Evolutionary conservation across 2,329 filamentous ascomycete species (phyloP).

Genomic region (Dactylonectria estremocensis): DNA sequence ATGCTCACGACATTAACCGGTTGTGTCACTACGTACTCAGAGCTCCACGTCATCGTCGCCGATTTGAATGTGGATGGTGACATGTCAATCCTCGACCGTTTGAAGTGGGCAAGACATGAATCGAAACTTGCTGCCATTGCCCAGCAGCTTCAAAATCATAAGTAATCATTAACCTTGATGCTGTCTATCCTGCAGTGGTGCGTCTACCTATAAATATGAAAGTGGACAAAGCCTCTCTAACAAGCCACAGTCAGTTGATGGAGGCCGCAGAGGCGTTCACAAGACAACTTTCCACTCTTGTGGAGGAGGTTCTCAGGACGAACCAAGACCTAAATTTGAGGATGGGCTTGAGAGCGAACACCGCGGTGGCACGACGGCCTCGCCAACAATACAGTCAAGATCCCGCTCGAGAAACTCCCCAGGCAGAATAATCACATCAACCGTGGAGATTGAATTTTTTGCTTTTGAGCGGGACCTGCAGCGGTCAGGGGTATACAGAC

Average conservation of each 20-base stretch:
- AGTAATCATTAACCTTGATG: slow-evolving; percentile 16
- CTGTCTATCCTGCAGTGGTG: slow-evolving; percentile 10
- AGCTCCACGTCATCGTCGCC: not conserved
- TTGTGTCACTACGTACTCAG: slow-evolving; percentile 18
- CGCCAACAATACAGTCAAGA: not conserved
- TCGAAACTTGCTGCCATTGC: not conserved
- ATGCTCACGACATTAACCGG: slow-evolving; percentile 6
- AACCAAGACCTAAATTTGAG: slow-evolving; percentile 7
- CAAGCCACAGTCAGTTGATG: not conserved
- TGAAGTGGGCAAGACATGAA: slow-evolving; percentile 16
- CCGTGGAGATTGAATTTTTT: not conserved
- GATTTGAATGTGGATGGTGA: not conserved
- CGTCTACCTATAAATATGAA: not conserved
- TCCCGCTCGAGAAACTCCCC: not conserved
- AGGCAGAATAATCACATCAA: not conserved
- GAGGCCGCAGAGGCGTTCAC: not conserved
- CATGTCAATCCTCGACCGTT: not conserved
- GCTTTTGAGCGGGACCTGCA: slow-evolving; percentile 2
- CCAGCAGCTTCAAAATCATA: slow-evolving; percentile 1
- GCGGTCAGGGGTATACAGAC: not conserved
- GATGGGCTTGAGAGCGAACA: not conserved
- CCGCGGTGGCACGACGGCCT: not conserved
- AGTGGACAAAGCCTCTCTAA: not conserved
- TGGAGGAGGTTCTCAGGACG: slow-evolving; percentile 5
- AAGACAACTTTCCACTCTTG: not conserved